These are phyloP conservation scores for Metschnikowia gelsemii DNA, from an alignment of 805 yeast genomes.

Conservation along the genomic window DNA sequence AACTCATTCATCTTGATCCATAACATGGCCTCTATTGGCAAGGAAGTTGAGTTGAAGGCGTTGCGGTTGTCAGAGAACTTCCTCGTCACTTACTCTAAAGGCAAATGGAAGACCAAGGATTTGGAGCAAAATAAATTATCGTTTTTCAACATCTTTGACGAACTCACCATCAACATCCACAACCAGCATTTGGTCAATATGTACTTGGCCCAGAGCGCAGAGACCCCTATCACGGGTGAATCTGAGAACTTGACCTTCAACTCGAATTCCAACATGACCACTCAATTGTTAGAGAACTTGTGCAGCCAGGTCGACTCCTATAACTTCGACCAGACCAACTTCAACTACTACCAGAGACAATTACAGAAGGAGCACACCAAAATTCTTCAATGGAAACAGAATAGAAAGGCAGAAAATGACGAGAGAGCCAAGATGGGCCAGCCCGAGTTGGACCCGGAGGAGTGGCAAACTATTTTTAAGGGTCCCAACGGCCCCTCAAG, in stretches of 20 bases:
- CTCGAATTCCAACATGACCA: slow-evolving; percentile 44
- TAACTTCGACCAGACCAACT: slow-evolving; percentile 75
- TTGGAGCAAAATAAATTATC: slow-evolving; percentile 60
- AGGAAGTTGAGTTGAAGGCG: slow-evolving; percentile 67
- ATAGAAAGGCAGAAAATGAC: slow-evolving; percentile 63
- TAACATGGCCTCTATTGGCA: slow-evolving; percentile 67
- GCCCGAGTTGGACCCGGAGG: slow-evolving; percentile 53
- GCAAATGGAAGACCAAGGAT: slow-evolving; percentile 64
- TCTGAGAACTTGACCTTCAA: slow-evolving; percentile 42
- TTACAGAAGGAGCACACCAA: slow-evolving; percentile 66
- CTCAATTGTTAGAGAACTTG: slow-evolving; percentile 57
- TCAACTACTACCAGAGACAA: slow-evolving; percentile 79
- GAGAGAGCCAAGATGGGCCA: slow-evolving; percentile 59
- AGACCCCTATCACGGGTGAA: slow-evolving; percentile 23
- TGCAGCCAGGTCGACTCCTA: slow-evolving; percentile 70
- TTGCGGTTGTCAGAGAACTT: slow-evolving; percentile 64
- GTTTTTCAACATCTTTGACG: slow-evolving; percentile 66
- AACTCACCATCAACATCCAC: slow-evolving; percentile 62
- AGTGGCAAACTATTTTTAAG: slow-evolving; percentile 65
- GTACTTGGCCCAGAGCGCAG: slow-evolving; percentile 39
- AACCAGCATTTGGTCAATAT: slow-evolving; percentile 67
- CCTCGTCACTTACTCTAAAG: slow-evolving; percentile 52
- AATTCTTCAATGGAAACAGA: slow-evolving; percentile 72
- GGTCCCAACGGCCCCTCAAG: slow-evolving; percentile 75
- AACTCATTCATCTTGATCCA: slow-evolving; percentile 60